A percentile compares a stretch with the other conserved stretches of the same genome.
phyloP scores from a whole-genome alignment of 495 filamentous ascomycete species.

The Neurospora sublineolata region DNA sequence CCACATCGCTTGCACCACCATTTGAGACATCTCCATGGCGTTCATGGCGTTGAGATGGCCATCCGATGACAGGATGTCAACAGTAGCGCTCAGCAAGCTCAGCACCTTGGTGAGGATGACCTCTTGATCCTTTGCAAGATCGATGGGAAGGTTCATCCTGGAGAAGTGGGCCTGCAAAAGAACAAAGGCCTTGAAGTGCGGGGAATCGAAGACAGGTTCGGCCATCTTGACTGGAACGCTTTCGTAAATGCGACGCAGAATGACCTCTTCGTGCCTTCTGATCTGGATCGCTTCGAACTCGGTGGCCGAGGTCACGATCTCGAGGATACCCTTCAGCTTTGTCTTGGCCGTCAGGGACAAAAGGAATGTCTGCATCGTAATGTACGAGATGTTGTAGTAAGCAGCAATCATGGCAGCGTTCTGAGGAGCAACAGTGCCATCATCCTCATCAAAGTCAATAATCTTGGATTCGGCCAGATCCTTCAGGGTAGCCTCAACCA shows the following conservation, averaged over 20 bases:
- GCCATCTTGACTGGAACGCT: slow-evolving; percentile 91
- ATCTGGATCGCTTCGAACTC: slow-evolving; percentile 96
- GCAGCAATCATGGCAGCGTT: slow-evolving; percentile 97
- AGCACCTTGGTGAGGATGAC: slow-evolving; percentile 75
- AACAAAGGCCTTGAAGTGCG: slow-evolving; percentile 96
- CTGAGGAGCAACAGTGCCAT: slow-evolving; percentile 77
- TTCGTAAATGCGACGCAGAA: slow-evolving; percentile 88
- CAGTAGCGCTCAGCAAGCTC: slow-evolving; percentile 78
- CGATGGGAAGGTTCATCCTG: slow-evolving; percentile 86
- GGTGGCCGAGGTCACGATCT: slow-evolving; percentile 93
- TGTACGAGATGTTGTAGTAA: slow-evolving; percentile 98
- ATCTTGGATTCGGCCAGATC: slow-evolving; percentile 91
- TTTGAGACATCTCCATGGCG: slow-evolving; percentile 99
- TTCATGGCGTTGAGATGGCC: slow-evolving; percentile 94
- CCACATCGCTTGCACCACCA: slow-evolving; percentile 99
- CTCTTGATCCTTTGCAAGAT: slow-evolving; percentile 96
- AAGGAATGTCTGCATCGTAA: slow-evolving; percentile 99
- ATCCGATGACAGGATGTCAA: slow-evolving; percentile 92
- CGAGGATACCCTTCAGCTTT: slow-evolving; percentile 89
- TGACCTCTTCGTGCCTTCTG: slow-evolving; percentile 78
- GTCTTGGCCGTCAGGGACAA: slow-evolving; percentile 80
- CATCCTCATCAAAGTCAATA: slow-evolving; percentile 92
- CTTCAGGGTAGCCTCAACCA: slow-evolving; percentile 86
- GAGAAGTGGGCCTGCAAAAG: slow-evolving; percentile 96
- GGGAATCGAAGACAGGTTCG: slow-evolving; percentile 73